Percentiles rank a stretch among this genome's conserved stretches.
Evolutionary conservation across 331 rosid genomes (phyloP).

Genomic region (Arachis monticola): DNA sequence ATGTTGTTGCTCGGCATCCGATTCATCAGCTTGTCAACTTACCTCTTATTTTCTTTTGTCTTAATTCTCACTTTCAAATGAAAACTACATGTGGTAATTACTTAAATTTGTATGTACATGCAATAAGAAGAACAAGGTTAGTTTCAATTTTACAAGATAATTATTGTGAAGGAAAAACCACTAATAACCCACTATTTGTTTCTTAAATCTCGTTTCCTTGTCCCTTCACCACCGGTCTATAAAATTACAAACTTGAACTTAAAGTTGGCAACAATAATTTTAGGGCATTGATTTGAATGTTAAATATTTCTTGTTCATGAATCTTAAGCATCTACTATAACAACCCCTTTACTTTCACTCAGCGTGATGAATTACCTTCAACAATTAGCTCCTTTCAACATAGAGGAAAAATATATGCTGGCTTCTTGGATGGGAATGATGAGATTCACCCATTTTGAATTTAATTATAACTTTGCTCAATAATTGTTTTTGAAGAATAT

Average conservation of each 20-base stretch:
- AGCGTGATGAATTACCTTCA: slow-evolving; percentile 62
- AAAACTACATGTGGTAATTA: slow-evolving; percentile 10
- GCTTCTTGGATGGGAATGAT: slow-evolving; percentile 70
- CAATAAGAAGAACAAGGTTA: slow-evolving; percentile 58
- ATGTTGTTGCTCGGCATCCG: slow-evolving; percentile 61
- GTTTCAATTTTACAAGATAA: too few species aligned
- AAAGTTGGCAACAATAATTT: too few species aligned
- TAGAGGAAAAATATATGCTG: slow-evolving; percentile 59
- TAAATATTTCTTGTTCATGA: too few species aligned
- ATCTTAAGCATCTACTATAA: too few species aligned
- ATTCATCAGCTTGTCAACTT: slow-evolving; percentile 58
- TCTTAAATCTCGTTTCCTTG: not conserved
- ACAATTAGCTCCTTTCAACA: slow-evolving; percentile 53
- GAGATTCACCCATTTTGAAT: slow-evolving; percentile 42
- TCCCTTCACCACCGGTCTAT: too few species aligned
- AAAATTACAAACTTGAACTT: too few species aligned
- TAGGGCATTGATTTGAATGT: not conserved
- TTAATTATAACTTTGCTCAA: not conserved
- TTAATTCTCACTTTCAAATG: slow-evolving; percentile 10
- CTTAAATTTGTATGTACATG: slow-evolving; percentile 37
- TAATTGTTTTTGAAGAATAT: not conserved
- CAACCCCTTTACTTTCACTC: slow-evolving; percentile 60
- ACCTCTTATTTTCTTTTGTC: slow-evolving; percentile 22
- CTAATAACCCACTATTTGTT: not conserved
- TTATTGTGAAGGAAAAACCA: not conserved